These are phyloP conservation scores for Jacaranda mimosifolia DNA, from an alignment of 257 asterid species.

Conservation along the genomic window DNA sequence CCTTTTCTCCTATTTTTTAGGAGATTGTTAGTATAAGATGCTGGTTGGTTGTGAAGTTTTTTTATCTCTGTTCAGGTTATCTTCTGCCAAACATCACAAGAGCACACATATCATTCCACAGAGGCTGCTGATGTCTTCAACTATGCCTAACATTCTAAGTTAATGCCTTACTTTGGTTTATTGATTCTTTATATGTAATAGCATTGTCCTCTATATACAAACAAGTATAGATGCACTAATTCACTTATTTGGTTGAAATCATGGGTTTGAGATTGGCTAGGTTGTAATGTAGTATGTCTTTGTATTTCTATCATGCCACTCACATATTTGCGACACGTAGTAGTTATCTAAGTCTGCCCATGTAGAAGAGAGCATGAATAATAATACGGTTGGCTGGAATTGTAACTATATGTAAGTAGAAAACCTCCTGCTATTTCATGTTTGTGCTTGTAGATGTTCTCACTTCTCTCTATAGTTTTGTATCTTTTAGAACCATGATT, in stretches of 20 bases:
- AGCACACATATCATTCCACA: background rate
- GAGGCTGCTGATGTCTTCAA: background rate
- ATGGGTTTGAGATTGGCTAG: background rate
- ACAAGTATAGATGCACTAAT: background rate
- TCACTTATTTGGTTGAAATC: slow-evolving; percentile 8
- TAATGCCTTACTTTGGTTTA: background rate
- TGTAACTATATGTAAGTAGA: too few species aligned
- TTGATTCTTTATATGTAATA: background rate
- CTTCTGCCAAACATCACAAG: background rate
- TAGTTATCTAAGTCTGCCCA: too few species aligned
- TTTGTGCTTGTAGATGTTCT: background rate
- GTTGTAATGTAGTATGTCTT: background rate
- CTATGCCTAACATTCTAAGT: background rate
- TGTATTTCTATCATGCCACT: background rate
- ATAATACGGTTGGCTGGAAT: too few species aligned
- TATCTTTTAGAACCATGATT: background rate
- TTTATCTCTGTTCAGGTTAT: background rate
- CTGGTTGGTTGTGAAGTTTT: background rate
- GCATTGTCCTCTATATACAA: background rate
- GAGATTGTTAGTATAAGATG: background rate
- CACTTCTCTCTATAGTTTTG: background rate
- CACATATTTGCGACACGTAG: background rate
- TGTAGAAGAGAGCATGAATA: too few species aligned
- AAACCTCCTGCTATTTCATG: background rate
- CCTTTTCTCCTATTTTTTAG: background rate